Percentiles rank a stretch among this genome's conserved stretches.
Evolutionary conservation across 345 rosid species (phyloP).

Genomic region (Cardiospermum halicacabum): DNA sequence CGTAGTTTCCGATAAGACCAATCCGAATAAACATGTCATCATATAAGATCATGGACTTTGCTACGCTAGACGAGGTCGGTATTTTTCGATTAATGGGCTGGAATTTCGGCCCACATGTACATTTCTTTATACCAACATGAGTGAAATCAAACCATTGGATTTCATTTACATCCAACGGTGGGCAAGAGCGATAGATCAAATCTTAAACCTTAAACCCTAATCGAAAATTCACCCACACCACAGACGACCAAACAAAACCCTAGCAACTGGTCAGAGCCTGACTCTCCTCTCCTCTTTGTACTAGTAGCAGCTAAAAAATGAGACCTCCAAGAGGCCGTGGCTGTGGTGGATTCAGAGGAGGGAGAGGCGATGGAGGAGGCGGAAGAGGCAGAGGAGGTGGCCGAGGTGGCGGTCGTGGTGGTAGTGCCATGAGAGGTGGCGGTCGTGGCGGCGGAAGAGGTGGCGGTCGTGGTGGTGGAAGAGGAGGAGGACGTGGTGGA

Average conservation of each 20-base stretch:
- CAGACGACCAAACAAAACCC: neutral
- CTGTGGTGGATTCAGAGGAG: slow-evolving; percentile 43
- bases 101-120: no score
- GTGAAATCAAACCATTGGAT: neutral
- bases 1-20: no score
- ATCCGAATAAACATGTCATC: no score
- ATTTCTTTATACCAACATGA: no score
- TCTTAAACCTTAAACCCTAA: no score
- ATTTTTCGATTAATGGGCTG: no score
- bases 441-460: slow-evolving; percentile 44
- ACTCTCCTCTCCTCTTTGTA: no score
- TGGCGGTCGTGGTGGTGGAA: slow-evolving; percentile 46
- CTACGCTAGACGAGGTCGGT: no score
- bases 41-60: no score
- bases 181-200: neutral
- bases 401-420: slow-evolving; percentile 35
- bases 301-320: slow-evolving; percentile 13
- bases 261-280: neutral
- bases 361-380: slow-evolving; percentile 42
- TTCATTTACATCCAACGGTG: neutral
- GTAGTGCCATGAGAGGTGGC: slow-evolving; percentile 42
- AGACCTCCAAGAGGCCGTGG: slow-evolving; percentile 51
- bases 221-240: neutral
- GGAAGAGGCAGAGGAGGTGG: slow-evolving; percentile 41
- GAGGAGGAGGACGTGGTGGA: slow-evolving; percentile 59